Evolutionary conservation across 2,329 filamentous ascomycete genomes (phyloP).

Genomic region (Exophiala viscosa): DNA sequence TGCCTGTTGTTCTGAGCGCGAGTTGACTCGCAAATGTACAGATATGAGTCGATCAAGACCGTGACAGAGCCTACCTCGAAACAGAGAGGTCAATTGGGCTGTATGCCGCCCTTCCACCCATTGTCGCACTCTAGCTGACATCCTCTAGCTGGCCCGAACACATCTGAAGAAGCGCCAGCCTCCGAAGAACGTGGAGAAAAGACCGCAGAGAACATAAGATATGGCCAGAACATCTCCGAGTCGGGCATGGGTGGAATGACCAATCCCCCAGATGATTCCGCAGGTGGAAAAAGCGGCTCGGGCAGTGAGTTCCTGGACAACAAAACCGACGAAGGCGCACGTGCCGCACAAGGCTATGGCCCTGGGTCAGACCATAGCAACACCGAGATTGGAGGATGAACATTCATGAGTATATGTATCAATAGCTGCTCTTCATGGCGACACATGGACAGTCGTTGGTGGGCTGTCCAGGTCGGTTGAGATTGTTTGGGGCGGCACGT

Average conservation of each 20-base stretch:
- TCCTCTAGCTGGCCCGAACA: constrained; percentile 19
- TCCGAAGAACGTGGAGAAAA: constrained; percentile 35
- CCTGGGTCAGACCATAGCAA: constrained; percentile 38
- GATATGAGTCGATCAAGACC: constrained; percentile 58
- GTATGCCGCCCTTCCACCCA: constrained; percentile 34
- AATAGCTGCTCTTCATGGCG: constrained; percentile 9
- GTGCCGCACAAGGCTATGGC: constrained; percentile 54
- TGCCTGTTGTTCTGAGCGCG: background rate
- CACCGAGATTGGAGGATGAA: constrained; percentile 50
- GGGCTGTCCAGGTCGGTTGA: constrained; percentile 32
- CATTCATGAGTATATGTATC: background rate
- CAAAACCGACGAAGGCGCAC: constrained; percentile 38
- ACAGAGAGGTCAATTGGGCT: constrained; percentile 55
- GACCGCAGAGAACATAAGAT: constrained; percentile 52
- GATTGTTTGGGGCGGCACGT: constrained; percentile 36
- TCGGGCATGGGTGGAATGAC: constrained; percentile 55
- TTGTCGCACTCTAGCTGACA: constrained; percentile 9
- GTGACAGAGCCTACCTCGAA: constrained; percentile 50
- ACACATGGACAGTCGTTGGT: constrained; percentile 6
- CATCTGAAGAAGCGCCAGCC: constrained; percentile 3
- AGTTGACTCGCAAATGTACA: constrained; percentile 27
- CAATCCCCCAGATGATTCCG: constrained; percentile 35
- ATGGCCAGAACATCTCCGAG: constrained; percentile 56
- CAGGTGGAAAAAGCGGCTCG: constrained; percentile 40
- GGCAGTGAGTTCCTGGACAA: constrained; percentile 40